A percentile compares a stretch with the other conserved stretches of the same genome.
Evolutionary conservation across 352 stramenopile species (phyloP).

Genomic region (Phytophthora foliorum): DNA sequence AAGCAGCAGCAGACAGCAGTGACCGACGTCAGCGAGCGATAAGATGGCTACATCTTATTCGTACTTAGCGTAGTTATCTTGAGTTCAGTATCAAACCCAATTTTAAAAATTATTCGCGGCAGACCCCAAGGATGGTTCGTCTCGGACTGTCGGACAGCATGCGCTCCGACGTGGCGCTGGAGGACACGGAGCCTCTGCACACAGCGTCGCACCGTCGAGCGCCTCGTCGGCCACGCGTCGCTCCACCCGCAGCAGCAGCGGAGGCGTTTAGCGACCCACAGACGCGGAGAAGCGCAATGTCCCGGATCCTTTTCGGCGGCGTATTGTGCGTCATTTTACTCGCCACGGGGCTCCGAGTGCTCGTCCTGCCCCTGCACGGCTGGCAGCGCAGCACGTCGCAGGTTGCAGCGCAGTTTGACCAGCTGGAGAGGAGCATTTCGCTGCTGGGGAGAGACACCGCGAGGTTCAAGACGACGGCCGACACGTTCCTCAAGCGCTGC

Average conservation of each 20-base stretch:
- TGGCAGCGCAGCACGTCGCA: conserved; percentile 3
- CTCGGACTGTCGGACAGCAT: conserved; percentile 56
- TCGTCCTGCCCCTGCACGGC: background rate
- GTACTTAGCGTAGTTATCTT: conserved; percentile 7
- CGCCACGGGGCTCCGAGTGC: background rate
- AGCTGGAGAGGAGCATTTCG: conserved; percentile 37
- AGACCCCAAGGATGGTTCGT: conserved; percentile 27
- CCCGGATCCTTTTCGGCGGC: conserved; percentile 14
- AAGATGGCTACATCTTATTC: conserved; percentile 13
- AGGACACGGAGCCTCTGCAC: conserved; percentile 27
- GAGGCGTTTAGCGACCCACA: conserved; percentile 5
- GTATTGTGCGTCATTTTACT: conserved; percentile 27
- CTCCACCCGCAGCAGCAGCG: conserved; percentile 7
- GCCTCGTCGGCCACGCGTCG: conserved; percentile 1
- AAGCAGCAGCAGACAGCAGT: conserved; percentile 18
- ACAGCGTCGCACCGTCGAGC: conserved; percentile 13
- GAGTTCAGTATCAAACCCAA: conserved; percentile 16
- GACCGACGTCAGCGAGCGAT: background rate
- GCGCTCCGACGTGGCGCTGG: conserved; percentile 38
- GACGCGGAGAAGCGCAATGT: conserved; percentile 7
- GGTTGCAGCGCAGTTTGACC: conserved; percentile 32
- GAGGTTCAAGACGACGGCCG: conserved; percentile 24
- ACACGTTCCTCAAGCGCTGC: conserved; percentile 36
- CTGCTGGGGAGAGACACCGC: conserved; percentile 28
- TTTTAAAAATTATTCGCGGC: conserved; percentile 42